phyloP scores from a whole-genome alignment of 1,284 basidiomycete species.

The Bjerkandera adusta region DNA sequence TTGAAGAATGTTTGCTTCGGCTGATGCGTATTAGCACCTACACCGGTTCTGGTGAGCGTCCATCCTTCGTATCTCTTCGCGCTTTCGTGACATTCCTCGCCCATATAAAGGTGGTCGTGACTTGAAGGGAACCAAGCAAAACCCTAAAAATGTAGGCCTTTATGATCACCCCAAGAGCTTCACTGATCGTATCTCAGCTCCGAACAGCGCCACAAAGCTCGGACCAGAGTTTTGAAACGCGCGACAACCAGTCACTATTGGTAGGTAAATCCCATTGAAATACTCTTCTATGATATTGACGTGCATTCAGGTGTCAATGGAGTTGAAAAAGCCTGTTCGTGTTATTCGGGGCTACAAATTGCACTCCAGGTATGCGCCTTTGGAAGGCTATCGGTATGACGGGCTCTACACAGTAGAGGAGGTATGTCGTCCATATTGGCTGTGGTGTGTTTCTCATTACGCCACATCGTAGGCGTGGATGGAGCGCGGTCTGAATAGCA shows the following conservation, averaged over 20 bases:
- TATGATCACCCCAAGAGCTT: not conserved
- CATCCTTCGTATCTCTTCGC: no score
- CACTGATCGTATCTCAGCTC: constrained; percentile 44
- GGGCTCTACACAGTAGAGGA: constrained; percentile 78
- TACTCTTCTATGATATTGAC: not conserved
- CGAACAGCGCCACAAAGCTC: constrained; percentile 81
- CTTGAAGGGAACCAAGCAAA: constrained; percentile 72
- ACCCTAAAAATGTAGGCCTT: constrained; percentile 69
- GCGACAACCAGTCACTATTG: constrained; percentile 65
- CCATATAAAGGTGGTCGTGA: constrained; percentile 71
- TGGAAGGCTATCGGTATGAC: constrained; percentile 82
- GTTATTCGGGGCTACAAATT: constrained; percentile 83
- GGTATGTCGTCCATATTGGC: constrained; percentile 33
- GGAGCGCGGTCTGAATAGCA: constrained; percentile 60
- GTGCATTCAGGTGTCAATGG: constrained; percentile 51
- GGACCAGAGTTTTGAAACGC: constrained; percentile 75
- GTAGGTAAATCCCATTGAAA: constrained; percentile 33
- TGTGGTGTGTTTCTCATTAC: not conserved
- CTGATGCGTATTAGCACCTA: constrained; percentile 64
- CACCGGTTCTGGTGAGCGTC: constrained; percentile 61
- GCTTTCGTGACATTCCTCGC: constrained; percentile 1
- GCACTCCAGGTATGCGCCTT: constrained; percentile 65
- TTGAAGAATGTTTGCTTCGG: not conserved
- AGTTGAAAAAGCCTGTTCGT: constrained; percentile 74
- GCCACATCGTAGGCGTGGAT: constrained; percentile 57